Evolutionary conservation across 2,329 filamentous ascomycete genomes (phyloP).

Genomic region (Paramyrothecium sp.): DNA sequence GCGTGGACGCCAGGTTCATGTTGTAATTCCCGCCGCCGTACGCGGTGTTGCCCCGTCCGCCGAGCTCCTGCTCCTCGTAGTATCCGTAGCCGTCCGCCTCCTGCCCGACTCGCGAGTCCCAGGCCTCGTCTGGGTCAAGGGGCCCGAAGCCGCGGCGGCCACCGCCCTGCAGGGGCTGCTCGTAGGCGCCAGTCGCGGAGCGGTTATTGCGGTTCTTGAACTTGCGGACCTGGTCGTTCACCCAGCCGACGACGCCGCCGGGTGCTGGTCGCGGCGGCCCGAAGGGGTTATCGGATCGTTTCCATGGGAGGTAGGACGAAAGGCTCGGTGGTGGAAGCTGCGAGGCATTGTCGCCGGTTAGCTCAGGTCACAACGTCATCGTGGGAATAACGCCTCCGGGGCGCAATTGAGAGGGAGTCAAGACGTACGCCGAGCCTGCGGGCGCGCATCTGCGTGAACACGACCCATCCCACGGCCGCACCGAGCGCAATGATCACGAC

Average conservation of each 20-base stretch:
- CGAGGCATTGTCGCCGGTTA: neutral
- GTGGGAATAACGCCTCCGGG: neutral
- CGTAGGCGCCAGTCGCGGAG: conserved; percentile 70
- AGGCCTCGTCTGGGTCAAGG: conserved; percentile 81
- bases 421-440: conserved; percentile 64
- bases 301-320: conserved; percentile 71
- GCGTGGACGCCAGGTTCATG: conserved; percentile 44
- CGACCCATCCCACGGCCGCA: conserved; percentile 62
- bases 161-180: conserved; percentile 50
- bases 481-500: conserved; percentile 61
- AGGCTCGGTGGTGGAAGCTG: conserved; percentile 69
- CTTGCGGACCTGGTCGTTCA: conserved; percentile 63
- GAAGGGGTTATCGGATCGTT: conserved; percentile 44
- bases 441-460: conserved; percentile 71
- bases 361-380: neutral
- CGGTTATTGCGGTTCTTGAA: conserved; percentile 66
- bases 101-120: conserved; percentile 76
- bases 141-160: conserved; percentile 59
- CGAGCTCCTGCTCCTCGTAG: conserved; percentile 76
- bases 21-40: conserved; percentile 41
- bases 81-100: conserved; percentile 70
- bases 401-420: neutral
- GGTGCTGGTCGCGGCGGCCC: conserved; percentile 53
- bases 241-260: conserved; percentile 69
- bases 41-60: conserved; percentile 26